These are phyloP conservation scores for Suillus cothurnatus DNA, from an alignment of 768 basidiomycete genomes.

Conservation along the genomic window DNA sequence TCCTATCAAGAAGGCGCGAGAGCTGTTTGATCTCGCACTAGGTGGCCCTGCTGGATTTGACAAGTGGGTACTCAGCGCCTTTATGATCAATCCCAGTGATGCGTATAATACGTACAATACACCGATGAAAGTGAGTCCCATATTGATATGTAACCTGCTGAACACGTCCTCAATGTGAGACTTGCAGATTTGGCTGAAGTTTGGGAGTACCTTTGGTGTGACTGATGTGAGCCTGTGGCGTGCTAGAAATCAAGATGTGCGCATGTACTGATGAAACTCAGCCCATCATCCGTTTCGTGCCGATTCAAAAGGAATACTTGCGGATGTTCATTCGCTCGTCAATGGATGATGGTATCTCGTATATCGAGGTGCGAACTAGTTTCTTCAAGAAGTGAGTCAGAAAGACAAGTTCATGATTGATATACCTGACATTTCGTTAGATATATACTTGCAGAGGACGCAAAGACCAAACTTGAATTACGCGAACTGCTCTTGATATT, in stretches of 20 bases:
- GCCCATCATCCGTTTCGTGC: conserved; percentile 31
- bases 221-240: conserved; percentile 25
- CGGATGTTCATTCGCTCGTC: conserved; percentile 40
- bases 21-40: conserved; percentile 35
- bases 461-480: conserved; percentile 39
- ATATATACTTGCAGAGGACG: conserved; percentile 39
- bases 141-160: background rate
- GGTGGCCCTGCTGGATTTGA: conserved; percentile 47
- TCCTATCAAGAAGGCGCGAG: conserved; percentile 36
- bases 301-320: conserved; percentile 20
- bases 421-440: conserved; percentile 30
- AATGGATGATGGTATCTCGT: conserved; percentile 48
- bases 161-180: background rate
- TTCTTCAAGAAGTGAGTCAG: conserved; percentile 38
- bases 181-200: conserved; percentile 25
- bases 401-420: background rate
- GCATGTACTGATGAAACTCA: conserved; percentile 23
- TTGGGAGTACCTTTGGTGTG: conserved; percentile 20
- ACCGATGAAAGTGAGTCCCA: conserved; percentile 34
- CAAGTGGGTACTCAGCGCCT: conserved; percentile 38
- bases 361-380: conserved; percentile 44
- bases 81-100: conserved; percentile 45
- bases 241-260: conserved; percentile 25
- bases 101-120: conserved; percentile 46
- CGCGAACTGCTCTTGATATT: conserved; percentile 39